Conservation (phyloP, 192 early-diverging fungal species). For the Hyaloraphidium curvatum region DNA sequence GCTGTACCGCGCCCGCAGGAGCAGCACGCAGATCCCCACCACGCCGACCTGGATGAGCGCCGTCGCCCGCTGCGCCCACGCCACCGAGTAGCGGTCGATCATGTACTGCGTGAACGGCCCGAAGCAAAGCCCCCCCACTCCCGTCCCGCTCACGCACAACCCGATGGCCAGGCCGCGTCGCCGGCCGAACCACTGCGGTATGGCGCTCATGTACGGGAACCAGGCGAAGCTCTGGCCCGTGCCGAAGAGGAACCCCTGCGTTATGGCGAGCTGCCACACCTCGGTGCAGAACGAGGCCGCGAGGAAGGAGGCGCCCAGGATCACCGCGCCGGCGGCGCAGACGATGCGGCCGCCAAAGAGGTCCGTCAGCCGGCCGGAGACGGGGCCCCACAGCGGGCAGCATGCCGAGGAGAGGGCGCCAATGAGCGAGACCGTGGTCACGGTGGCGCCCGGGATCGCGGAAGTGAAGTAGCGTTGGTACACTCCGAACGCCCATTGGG, state of each 20-base stretch:
- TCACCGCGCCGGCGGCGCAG: slow-evolving; percentile 21
- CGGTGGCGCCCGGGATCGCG: too few relatives aligned
- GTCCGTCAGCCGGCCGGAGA: too few relatives aligned
- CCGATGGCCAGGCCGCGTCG: slow-evolving; percentile 17
- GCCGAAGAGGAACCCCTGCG: slow-evolving; percentile 24
- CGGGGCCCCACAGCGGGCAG: too few relatives aligned
- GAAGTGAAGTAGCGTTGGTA: too few relatives aligned
- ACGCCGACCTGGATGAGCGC: slow-evolving; percentile 23
- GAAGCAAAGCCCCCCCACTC: slow-evolving; percentile 28
- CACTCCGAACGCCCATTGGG: too few relatives aligned
- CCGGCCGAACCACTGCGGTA: slow-evolving; percentile 17
- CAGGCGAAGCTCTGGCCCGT: slow-evolving; percentile 24
- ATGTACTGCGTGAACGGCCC: slow-evolving; percentile 23
- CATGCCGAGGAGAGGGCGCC: too few relatives aligned
- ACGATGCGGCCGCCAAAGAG: too few relatives aligned
- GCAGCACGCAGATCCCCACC: slow-evolving; percentile 15
- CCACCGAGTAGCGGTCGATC: slow-evolving; percentile 20
- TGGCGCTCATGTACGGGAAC: slow-evolving; percentile 10
- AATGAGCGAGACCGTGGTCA: too few relatives aligned
- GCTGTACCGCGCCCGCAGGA: too few relatives aligned
- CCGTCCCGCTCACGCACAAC: slow-evolving; percentile 23
- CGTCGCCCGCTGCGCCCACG: slow-evolving; percentile 29
- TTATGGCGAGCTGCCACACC: slow-evolving; percentile 12
- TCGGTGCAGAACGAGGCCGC: slow-evolving; percentile 32
- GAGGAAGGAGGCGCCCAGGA: slow-evolving; percentile 25